phyloP scores from a whole-genome alignment of 73 alveolate genomes.

The Effrenium voratum region DNA sequence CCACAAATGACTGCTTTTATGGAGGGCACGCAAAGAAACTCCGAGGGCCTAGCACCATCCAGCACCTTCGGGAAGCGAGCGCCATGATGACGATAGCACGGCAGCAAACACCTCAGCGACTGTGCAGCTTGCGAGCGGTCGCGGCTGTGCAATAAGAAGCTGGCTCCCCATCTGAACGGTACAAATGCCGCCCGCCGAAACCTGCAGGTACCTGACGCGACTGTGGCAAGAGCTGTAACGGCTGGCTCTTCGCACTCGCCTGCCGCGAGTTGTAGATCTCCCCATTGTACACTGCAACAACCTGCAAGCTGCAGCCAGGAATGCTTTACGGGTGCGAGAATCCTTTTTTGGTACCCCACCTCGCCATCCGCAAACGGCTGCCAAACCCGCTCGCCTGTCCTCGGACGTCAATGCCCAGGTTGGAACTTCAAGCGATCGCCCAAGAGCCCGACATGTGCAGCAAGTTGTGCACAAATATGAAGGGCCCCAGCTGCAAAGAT shows the following conservation, averaged over 20 bases:
- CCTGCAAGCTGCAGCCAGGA: neutral
- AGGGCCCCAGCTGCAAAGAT: constrained; percentile 42
- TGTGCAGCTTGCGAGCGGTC: neutral
- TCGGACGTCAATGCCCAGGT: neutral
- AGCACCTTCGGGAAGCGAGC: constrained; percentile 61
- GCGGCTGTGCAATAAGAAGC: neutral
- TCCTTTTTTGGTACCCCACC: neutral
- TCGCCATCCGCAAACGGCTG: constrained; percentile 81
- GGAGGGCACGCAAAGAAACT: neutral
- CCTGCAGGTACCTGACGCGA: constrained; percentile 61
- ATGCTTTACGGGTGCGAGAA: neutral
- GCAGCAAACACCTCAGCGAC: constrained; percentile 59
- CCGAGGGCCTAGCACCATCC: constrained; percentile 54
- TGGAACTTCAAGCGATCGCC: neutral
- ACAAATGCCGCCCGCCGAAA: constrained; percentile 39
- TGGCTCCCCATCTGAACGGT: constrained; percentile 83
- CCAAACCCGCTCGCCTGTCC: constrained; percentile 91
- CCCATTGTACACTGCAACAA: constrained; percentile 60
- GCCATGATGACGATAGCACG: constrained; percentile 62
- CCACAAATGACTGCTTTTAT: neutral
- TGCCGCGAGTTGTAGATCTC: constrained; percentile 84
- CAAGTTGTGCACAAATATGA: constrained; percentile 78
- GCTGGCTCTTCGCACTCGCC: neutral
- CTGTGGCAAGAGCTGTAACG: neutral
- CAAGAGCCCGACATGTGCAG: constrained; percentile 51